A percentile compares a stretch with the other conserved stretches of the same genome.
Evolutionary conservation across 2,329 filamentous ascomycete genomes (phyloP).

Genomic region (Monosporascus sp.): DNA sequence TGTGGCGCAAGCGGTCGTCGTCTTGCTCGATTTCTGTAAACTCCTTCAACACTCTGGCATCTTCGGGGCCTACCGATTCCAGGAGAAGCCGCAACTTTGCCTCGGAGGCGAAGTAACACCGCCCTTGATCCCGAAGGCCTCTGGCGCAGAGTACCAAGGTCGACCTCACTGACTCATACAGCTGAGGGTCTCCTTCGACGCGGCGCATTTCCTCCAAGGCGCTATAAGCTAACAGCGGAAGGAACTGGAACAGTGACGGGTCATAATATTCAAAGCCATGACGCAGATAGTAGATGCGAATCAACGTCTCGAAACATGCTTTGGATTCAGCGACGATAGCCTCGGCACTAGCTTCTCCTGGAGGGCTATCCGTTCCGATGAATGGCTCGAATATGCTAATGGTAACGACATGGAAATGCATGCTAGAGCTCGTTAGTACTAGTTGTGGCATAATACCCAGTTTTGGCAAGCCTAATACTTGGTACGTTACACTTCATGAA

Average conservation of each 20-base stretch:
- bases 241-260: conserved; percentile 11
- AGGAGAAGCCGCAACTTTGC: conserved; percentile 14
- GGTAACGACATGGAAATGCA: conserved; percentile 32
- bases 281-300: conserved; percentile 27
- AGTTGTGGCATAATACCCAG: neutral
- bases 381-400: conserved; percentile 27
- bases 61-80: conserved; percentile 11
- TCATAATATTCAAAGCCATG: conserved; percentile 25
- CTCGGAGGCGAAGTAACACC: conserved; percentile 18
- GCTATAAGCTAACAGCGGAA: conserved; percentile 17
- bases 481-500: neutral
- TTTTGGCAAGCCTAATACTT: neutral
- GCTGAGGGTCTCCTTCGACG: conserved; percentile 3
- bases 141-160: conserved; percentile 22
- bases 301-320: conserved; percentile 20
- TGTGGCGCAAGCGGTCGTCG: conserved; percentile 7
- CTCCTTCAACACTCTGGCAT: conserved; percentile 11
- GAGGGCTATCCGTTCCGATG: conserved; percentile 7
- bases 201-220: conserved; percentile 9
- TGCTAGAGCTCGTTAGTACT: conserved; percentile 16
- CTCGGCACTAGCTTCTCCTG: conserved; percentile 5
- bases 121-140: conserved; percentile 20
- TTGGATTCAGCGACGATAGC: conserved; percentile 15
- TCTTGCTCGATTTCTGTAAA: conserved; percentile 9
- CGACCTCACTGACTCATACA: conserved; percentile 13